These are phyloP conservation scores for Eucalyptus erythrocorys DNA, from an alignment of 345 rosid species.

Conservation along the genomic window DNA sequence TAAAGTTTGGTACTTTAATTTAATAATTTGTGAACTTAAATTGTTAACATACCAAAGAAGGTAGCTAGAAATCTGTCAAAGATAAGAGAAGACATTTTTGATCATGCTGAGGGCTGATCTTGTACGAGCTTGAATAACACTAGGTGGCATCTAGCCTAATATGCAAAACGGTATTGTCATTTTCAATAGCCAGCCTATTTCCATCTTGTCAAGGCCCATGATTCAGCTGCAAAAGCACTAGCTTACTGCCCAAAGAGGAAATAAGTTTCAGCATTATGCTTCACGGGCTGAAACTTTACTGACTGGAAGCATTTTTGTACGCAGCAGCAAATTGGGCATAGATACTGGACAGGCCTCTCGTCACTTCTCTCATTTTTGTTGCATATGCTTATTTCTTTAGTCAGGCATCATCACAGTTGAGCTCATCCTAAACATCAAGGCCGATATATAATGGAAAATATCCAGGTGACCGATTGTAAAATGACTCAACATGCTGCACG, in stretches of 20 bases:
- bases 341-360: neutral
- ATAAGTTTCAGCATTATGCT: neutral
- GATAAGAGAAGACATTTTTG: neutral
- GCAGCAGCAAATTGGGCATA: neutral
- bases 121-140: neutral
- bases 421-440: neutral
- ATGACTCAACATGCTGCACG: neutral
- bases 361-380: neutral
- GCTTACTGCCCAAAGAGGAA: neutral
- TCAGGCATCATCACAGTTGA: neutral
- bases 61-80: neutral
- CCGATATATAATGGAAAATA: neutral
- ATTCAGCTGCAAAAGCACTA: neutral
- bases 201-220: neutral
- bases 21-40: neutral
- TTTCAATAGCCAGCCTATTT: neutral
- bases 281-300: neutral
- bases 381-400: neutral
- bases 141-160: neutral
- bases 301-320: neutral
- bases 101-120: neutral
- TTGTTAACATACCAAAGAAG: neutral
- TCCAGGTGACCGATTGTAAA: neutral
- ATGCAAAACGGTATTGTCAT: neutral
- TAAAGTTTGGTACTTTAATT: neutral